Evolutionary conservation across 306 rosid genomes (phyloP).

Genomic region (Pyrus betulifolia): DNA sequence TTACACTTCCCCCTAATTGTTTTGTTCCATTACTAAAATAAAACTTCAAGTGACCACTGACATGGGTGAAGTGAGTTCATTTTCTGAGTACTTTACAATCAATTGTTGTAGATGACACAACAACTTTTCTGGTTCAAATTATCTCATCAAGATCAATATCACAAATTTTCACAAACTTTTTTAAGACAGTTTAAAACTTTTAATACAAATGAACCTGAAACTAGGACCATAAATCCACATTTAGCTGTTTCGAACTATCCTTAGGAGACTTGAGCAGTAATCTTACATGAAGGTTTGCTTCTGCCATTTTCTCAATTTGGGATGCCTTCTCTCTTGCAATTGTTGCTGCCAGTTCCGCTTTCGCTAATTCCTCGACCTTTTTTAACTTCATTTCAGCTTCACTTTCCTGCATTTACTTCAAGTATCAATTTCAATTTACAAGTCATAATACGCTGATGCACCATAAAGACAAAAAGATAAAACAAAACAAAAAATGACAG

Average conservation of each 20-base stretch:
- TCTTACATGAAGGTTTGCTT: constrained; percentile 87
- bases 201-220: not conserved
- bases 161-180: constrained; percentile 12
- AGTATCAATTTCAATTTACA: constrained; percentile 18
- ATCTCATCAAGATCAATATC: constrained; percentile 7
- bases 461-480: not conserved
- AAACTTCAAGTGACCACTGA: not conserved
- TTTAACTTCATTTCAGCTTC: constrained; percentile 51
- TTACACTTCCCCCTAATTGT: not conserved
- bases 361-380: constrained; percentile 56
- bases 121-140: not conserved
- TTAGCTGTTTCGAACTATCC: constrained; percentile 16
- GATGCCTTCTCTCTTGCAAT: constrained; percentile 84
- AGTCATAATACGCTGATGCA: constrained; percentile 13
- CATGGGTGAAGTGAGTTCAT: not conserved
- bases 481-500: not conserved
- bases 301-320: constrained; percentile 82
- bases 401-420: constrained; percentile 53
- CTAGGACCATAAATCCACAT: constrained; percentile 4
- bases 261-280: constrained; percentile 11
- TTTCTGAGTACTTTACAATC: not conserved
- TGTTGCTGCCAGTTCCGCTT: constrained; percentile 72
- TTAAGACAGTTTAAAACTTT: not conserved
- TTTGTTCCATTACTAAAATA: not conserved
- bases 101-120: not conserved